Conservation (phyloP, 2,329 filamentous ascomycete species). For the Fusarium kyushuense region DNA sequence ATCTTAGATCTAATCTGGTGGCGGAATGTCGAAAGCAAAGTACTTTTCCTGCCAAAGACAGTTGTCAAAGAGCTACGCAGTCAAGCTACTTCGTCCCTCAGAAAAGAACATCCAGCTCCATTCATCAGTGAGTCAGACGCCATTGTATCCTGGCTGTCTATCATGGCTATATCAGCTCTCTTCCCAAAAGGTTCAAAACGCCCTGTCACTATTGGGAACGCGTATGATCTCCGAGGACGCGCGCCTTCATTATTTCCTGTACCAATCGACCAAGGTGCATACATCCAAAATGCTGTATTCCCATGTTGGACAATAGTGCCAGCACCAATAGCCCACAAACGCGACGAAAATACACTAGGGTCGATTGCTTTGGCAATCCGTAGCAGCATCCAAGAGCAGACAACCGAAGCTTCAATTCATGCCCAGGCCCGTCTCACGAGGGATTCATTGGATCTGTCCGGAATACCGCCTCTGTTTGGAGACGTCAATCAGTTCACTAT, state of each 20-base stretch:
- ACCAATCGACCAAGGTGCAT: not conserved
- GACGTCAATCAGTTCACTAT: constrained; percentile 1
- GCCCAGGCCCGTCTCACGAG: constrained; percentile 13
- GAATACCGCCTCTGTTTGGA: constrained; percentile 22
- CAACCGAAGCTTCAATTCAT: constrained; percentile 9
- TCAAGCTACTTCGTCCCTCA: not conserved
- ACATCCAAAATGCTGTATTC: constrained; percentile 16
- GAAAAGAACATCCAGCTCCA: not conserved
- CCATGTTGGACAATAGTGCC: constrained; percentile 5
- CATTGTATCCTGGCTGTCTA: constrained; percentile 6
- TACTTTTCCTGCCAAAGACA: not conserved
- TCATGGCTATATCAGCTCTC: not conserved
- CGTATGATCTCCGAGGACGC: constrained; percentile 14
- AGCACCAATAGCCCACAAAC: not conserved
- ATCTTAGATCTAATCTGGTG: constrained; percentile 3
- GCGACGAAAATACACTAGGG: not conserved
- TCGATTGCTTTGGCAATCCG: constrained; percentile 10
- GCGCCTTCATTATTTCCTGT: constrained; percentile 13
- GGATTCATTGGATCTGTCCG: not conserved
- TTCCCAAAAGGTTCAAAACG: constrained; percentile 5
- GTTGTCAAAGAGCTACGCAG: not conserved
- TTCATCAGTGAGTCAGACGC: constrained; percentile 21
- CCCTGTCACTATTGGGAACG: constrained; percentile 7
- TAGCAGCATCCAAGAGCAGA: not conserved
- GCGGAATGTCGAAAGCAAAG: constrained; percentile 9